Base-by-base conservation (phyloP, 768 basidiomycete species). In the Leucosporidium yakuticum region DNA sequence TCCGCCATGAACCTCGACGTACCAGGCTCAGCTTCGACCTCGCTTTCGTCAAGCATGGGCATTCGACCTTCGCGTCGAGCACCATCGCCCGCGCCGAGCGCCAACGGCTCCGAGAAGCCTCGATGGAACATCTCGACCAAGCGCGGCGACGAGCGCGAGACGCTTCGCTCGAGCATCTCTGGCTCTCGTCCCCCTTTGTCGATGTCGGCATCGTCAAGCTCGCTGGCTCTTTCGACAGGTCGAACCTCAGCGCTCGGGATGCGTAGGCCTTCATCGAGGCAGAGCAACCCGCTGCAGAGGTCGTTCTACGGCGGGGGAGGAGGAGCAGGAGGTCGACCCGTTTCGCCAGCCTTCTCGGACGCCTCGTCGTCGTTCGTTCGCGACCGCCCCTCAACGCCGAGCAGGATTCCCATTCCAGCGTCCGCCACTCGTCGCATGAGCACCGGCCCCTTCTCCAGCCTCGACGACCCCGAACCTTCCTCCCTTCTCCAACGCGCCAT, bases 121-220 rank as follows among this genome's bases (percentile, higher is more conserved):
- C 44, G 69, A 14, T 70, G 69, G 69, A 70, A 70, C 62, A 47
- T 62, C n/a, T 67, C 69, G 34, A 56, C 63, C n/a, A 69, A 69
- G 34, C 48, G 62, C 31, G 54, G 47, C 44, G 66, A 62, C 48
- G 50, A 64, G 31, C 51, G 53, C 9, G 51, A 62, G 61, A 54
- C 47, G 2, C 31, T 47, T 19, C 27, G 27, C 25, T 56, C 36
- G 17, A n/a, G 31, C 17, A 19, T 25, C 17, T n/a, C 50, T 6
- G 50, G 50, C 20, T 62, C 15, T 9, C 50, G 60, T 27, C 50
- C 69, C 1, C 19, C 32, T 2, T 36, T 56, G 58, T 32, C 27
- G 3, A 48, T 54, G 6, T 64, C 36, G 4, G 36, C 29, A 32
- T 25, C 47, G 58, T 15, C 34, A 15, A 36, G n/a, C 34, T 39